Conservation (phyloP, 2,329 filamentous ascomycete genomes). For the Ambrosiella beaveri region DNA sequence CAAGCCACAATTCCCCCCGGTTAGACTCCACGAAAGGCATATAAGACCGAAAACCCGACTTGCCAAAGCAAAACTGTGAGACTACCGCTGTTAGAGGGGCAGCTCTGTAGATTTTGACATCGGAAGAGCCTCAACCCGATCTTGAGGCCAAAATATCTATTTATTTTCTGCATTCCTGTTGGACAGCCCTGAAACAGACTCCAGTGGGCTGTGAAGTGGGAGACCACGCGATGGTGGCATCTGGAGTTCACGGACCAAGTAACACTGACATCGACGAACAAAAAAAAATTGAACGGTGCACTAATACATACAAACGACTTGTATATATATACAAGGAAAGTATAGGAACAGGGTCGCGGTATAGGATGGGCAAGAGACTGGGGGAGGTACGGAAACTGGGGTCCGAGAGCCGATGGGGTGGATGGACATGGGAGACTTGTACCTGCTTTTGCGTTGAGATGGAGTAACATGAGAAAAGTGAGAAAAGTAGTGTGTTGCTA, state of each 20-base stretch:
- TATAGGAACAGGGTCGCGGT: neutral
- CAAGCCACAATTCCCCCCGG: neutral
- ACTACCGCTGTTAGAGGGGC: too few species aligned
- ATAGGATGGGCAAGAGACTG: neutral
- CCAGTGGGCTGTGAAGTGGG: neutral
- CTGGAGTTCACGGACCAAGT: neutral
- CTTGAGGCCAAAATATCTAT: neutral
- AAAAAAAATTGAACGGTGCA: too few species aligned
- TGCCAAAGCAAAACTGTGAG: too few species aligned
- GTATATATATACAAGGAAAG: neutral
- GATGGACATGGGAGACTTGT: neutral
- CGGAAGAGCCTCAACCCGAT: neutral
- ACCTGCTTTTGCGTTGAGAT: neutral
- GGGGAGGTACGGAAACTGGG: too few species aligned
- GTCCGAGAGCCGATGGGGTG: neutral
- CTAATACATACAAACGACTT: too few species aligned
- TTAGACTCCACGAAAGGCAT: too few species aligned
- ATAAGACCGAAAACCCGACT: too few species aligned
- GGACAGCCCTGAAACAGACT: neutral
- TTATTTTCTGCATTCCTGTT: neutral
- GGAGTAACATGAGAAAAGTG: neutral
- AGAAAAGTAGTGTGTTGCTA: neutral
- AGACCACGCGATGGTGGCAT: neutral
- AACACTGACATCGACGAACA: neutral
- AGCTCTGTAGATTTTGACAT: neutral